Evolutionary conservation across 1,284 basidiomycete species (phyloP).

Genomic region (Sanghuangporus baumii): DNA sequence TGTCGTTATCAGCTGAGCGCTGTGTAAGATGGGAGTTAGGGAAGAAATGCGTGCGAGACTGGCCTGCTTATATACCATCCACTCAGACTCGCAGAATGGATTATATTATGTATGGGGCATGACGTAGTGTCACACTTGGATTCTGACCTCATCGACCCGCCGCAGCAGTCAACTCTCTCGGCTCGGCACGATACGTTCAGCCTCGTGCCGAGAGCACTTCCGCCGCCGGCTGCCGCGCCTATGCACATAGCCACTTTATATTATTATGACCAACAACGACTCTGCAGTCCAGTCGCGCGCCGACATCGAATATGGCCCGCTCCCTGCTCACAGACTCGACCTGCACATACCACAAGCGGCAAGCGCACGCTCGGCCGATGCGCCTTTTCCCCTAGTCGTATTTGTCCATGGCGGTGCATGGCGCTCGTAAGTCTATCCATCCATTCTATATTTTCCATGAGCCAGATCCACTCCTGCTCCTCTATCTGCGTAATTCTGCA

Average conservation of each 20-base stretch:
- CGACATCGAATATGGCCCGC: conserved; percentile 11
- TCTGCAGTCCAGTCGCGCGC: not conserved
- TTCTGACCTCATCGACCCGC: not conserved
- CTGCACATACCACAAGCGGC: conserved; percentile 23
- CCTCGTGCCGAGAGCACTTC: not conserved
- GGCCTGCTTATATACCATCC: conserved; percentile 6
- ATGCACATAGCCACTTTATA: not conserved
- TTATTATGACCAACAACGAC: not conserved
- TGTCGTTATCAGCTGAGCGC: conserved; percentile 12
- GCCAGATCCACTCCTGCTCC: not conserved
- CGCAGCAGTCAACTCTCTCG: not conserved
- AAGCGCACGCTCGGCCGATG: not conserved
- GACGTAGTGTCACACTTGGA: conserved; percentile 9
- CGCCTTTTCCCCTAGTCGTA: conserved; percentile 30
- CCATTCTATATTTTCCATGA: not conserved
- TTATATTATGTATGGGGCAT: conserved; percentile 6
- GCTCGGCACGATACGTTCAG: not conserved
- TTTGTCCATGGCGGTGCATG: conserved; percentile 80
- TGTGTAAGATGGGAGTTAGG: conserved; percentile 18
- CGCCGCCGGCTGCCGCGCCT: not conserved
- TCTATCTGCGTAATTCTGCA: not conserved
- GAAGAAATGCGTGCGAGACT: conserved; percentile 11
- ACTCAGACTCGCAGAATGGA: not conserved
- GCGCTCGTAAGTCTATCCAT: conserved; percentile 53
- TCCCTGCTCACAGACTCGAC: conserved; percentile 25